A percentile compares a stretch with the other conserved stretches of the same genome.
Evolutionary conservation across 1,284 basidiomycete species (phyloP).

Genomic region (Chalciporus piperatoides): DNA sequence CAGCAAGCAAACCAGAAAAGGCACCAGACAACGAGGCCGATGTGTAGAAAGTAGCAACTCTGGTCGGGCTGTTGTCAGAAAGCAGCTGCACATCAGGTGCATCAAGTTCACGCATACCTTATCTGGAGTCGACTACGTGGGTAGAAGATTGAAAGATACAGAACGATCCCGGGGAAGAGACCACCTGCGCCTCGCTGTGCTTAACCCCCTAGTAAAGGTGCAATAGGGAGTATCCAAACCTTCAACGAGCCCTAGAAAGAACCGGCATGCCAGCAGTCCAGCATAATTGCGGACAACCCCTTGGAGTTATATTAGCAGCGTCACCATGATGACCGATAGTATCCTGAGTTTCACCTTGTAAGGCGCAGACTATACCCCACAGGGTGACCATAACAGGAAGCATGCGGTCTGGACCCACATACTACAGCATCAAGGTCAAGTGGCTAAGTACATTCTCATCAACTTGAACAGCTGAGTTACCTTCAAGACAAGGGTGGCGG

Average conservation of each 20-base stretch:
- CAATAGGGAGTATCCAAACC: slow-evolving; percentile 32
- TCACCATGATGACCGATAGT: not conserved
- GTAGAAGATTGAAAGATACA: slow-evolving; percentile 60
- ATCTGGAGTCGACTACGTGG: slow-evolving; percentile 53
- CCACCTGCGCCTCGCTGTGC: slow-evolving; percentile 44
- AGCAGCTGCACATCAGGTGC: not conserved
- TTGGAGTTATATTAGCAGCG: slow-evolving; percentile 20
- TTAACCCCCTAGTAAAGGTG: too few species aligned
- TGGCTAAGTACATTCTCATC: not conserved
- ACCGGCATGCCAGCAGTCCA: slow-evolving; percentile 56
- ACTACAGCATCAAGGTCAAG: slow-evolving; percentile 30
- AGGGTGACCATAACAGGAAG: slow-evolving; percentile 52
- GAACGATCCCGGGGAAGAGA: slow-evolving; percentile 53
- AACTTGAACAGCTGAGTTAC: slow-evolving; percentile 30
- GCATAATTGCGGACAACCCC: slow-evolving; percentile 51
- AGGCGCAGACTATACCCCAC: slow-evolving; percentile 57
- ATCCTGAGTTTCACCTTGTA: slow-evolving; percentile 43
- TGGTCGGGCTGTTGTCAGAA: slow-evolving; percentile 15
- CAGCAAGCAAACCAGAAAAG: slow-evolving; percentile 63
- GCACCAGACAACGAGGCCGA: slow-evolving; percentile 55
- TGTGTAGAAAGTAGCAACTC: slow-evolving; percentile 52
- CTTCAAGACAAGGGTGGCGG: slow-evolving; percentile 55
- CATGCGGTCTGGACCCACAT: slow-evolving; percentile 53
- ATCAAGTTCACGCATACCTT: slow-evolving; percentile 36
- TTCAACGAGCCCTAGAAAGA: slow-evolving; percentile 64